Evolutionary conservation across 345 rosid species (phyloP).

Genomic region (Durio zibethinus): DNA sequence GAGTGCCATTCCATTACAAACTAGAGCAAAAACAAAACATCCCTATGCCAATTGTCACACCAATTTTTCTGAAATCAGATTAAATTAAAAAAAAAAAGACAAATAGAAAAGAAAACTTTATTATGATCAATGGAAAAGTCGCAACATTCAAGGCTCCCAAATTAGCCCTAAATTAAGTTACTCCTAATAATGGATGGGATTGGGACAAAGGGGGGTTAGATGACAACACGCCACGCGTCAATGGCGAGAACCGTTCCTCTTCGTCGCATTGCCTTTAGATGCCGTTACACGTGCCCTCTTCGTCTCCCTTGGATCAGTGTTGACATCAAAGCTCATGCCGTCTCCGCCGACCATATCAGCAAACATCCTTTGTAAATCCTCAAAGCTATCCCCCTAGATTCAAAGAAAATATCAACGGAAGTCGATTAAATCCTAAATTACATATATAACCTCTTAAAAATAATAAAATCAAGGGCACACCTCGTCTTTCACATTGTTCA

Average conservation of each 20-base stretch:
- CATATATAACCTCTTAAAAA: not conserved
- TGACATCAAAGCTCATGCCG: constrained; percentile 28
- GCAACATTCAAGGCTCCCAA: no score
- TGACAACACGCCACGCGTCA: constrained; percentile 22
- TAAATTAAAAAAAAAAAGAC: not conserved
- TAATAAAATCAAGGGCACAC: constrained; percentile 15
- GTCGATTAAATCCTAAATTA: not conserved
- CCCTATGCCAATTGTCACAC: not conserved
- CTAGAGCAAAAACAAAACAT: no score
- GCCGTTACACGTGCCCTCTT: constrained; percentile 47
- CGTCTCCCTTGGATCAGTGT: constrained; percentile 20
- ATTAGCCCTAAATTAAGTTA: not conserved
- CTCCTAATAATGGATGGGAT: not conserved
- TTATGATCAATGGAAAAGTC: not conserved
- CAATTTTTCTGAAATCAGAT: not conserved
- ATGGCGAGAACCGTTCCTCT: constrained; percentile 32
- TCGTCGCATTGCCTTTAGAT: constrained; percentile 36
- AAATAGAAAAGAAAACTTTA: not conserved
- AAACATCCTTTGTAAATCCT: constrained; percentile 89
- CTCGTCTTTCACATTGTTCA: constrained; percentile 83
- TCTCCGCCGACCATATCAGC: constrained; percentile 73
- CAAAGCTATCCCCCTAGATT: constrained; percentile 66
- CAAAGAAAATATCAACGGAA: not conserved
- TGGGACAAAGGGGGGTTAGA: not conserved
- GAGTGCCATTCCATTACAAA: no score